phyloP scores from a whole-genome alignment of 176 grass and related monocot genomes.

The Zea luxurians region DNA sequence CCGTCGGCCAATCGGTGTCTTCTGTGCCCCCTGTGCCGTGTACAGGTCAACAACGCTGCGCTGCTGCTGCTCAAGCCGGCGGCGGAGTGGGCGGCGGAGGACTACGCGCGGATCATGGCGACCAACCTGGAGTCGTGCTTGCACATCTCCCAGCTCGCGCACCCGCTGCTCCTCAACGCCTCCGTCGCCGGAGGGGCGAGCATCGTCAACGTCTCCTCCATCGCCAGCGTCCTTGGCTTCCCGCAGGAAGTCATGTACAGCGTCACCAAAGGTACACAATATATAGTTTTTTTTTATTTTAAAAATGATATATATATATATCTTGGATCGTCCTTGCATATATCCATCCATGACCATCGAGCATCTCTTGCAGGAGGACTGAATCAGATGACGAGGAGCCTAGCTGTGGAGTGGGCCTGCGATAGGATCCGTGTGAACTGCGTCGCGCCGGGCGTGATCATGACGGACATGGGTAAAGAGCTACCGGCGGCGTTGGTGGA shows the following conservation, averaged over 20 bases:
- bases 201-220: conserved; percentile 26
- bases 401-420: conserved; percentile 42
- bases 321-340: no score
- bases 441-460: conserved; percentile 1
- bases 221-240: neutral
- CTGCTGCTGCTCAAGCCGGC: neutral
- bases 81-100: neutral
- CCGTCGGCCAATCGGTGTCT: no score
- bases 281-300: no score
- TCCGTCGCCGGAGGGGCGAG: neutral
- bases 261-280: neutral
- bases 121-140: neutral
- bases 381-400: conserved; percentile 39
- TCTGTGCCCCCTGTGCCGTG: no score
- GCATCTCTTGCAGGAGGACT: neutral
- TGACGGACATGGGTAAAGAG: conserved; percentile 1
- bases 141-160: neutral
- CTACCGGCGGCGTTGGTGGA: neutral
- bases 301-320: no score
- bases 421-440: conserved; percentile 42
- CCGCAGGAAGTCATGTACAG: neutral
- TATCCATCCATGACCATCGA: no score
- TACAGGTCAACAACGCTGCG: conserved; percentile 27
- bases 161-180: neutral
- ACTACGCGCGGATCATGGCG: neutral